phyloP scores from a whole-genome alignment of 371 early-diverging fungal species.

The Gilbertella persicaria region DNA sequence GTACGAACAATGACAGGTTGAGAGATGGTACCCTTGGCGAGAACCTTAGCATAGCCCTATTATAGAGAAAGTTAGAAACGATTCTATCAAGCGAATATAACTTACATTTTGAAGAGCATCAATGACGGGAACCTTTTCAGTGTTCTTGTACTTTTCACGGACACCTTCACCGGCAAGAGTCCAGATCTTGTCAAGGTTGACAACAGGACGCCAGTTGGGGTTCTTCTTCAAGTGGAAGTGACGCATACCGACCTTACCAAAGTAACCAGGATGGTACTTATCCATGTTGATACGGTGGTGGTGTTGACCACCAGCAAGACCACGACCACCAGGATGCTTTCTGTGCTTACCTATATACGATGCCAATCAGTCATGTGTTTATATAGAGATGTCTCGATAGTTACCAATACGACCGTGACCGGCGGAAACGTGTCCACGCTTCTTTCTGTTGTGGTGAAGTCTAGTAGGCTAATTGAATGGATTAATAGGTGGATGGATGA shows the following conservation, averaged over 20 bases:
- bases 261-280: constrained; percentile 99
- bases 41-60: constrained; percentile 95
- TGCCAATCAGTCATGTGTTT: neutral
- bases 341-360: constrained; percentile 91
- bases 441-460: constrained; percentile 85
- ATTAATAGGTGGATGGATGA: constrained; percentile 8
- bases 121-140: constrained; percentile 91
- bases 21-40: constrained; percentile 94
- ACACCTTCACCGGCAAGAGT: constrained; percentile 91
- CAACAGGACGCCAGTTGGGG: constrained; percentile 81
- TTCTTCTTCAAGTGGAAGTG: constrained; percentile 97
- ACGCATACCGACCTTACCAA: constrained; percentile 99
- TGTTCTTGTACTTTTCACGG: constrained; percentile 84
- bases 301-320: constrained; percentile 99
- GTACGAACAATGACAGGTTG: constrained; percentile 98
- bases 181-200: constrained; percentile 96
- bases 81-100: too few relatives aligned
- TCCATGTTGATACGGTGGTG: constrained; percentile 99
- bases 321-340: constrained; percentile 99
- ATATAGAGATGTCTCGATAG: neutral
- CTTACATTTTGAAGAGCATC: constrained; percentile 80
- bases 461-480: constrained; percentile 71
- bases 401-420: constrained; percentile 91
- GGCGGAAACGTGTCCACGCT: constrained; percentile 92
- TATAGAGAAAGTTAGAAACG: too few relatives aligned